Evolutionary conservation across 345 rosid genomes (phyloP), one percentile per base, ranked within the genome.

Genomic region (Cardamine chenopodiifolia): DNA sequence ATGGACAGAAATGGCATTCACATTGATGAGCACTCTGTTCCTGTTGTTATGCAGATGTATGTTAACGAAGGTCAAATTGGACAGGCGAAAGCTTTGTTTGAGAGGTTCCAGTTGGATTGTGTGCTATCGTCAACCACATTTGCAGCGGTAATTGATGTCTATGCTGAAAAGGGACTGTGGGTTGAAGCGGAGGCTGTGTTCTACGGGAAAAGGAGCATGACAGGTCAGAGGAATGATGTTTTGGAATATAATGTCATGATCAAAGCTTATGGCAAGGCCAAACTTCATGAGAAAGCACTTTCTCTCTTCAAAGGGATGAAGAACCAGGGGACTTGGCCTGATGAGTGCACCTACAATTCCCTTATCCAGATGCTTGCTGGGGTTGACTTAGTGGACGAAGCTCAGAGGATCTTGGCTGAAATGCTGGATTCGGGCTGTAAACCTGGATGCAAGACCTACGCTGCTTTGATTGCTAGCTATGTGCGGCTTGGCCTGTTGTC

Each of bases 211-310:
- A 87, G 85, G 58, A 79, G 72, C 56, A 48, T 71, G 57, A 61
- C 37, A 34, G 84, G 81, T 68, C 85, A 77, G 69, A 86, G 82
- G 79, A 89, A 82, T 66, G 88, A 82, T 79, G 83, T 89, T 72
- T 47, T 85, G 77, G 96, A 91, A 58, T 91, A 88, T 42, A 91
- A 93, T 66, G 93, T 89, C 63, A 88, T 91, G 98, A 69, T 93
- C 73, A 93, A 91, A 84, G 96, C 94, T 66, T 93, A 87, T 79
- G 98, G 98, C n/a, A 93, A 75, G 82, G 92, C 85, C 2, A 85
- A 81, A 60, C 85, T 88, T 80, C 88, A 86, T 61, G 97, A 90
- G 76, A 86, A 93, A 84, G 96, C 98, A 28, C 78, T 84, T 73
- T 88, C 85, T 67, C 85, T 93, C 65, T 87, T 88, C 78, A 89